Percentiles rank a stretch among this genome's conserved stretches.
Evolutionary conservation across 1,139 yeast genomes (phyloP).

Genomic region (Protomyces inouyei): DNA sequence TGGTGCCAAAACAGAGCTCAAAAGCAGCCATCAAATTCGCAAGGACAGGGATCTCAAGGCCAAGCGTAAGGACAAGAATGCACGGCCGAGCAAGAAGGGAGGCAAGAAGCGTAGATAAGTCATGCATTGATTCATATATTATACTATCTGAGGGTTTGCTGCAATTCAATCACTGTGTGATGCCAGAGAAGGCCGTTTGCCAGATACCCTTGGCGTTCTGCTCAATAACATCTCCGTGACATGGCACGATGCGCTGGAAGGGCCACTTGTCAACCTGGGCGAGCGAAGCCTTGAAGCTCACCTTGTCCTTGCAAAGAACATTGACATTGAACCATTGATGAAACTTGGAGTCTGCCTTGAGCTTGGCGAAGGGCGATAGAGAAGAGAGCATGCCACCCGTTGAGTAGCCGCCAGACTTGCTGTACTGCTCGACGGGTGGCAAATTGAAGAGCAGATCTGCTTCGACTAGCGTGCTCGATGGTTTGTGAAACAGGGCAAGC

Average conservation of each 20-base stretch:
- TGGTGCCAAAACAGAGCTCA: conserved; percentile 54
- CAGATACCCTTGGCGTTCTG: conserved; percentile 30
- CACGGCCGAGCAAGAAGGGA: conserved; percentile 53
- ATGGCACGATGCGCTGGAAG: conserved; percentile 50
- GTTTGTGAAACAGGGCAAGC: conserved; percentile 48
- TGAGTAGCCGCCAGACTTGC: conserved; percentile 34
- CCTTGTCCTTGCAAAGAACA: conserved; percentile 15
- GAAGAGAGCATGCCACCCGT: conserved; percentile 9
- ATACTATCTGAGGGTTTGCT: not conserved
- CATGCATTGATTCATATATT: conserved; percentile 27
- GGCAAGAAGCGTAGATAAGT: conserved; percentile 42
- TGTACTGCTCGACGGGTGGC: conserved; percentile 47
- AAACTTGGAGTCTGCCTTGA: not conserved
- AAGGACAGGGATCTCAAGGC: conserved; percentile 68
- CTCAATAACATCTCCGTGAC: conserved; percentile 57
- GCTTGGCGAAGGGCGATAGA: conserved; percentile 4
- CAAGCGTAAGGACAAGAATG: conserved; percentile 76
- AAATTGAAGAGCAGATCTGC: conserved; percentile 58
- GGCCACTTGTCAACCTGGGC: conserved; percentile 45
- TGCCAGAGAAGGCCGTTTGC: conserved; percentile 14
- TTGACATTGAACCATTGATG: conserved; percentile 17
- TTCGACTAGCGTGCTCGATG: conserved; percentile 48
- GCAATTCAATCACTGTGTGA: not conserved
- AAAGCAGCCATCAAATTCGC: conserved; percentile 68
- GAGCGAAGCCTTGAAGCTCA: conserved; percentile 35